Base-by-base conservation (phyloP, 1,284 basidiomycete genomes). In the Moesziomyces antarcticus region DNA sequence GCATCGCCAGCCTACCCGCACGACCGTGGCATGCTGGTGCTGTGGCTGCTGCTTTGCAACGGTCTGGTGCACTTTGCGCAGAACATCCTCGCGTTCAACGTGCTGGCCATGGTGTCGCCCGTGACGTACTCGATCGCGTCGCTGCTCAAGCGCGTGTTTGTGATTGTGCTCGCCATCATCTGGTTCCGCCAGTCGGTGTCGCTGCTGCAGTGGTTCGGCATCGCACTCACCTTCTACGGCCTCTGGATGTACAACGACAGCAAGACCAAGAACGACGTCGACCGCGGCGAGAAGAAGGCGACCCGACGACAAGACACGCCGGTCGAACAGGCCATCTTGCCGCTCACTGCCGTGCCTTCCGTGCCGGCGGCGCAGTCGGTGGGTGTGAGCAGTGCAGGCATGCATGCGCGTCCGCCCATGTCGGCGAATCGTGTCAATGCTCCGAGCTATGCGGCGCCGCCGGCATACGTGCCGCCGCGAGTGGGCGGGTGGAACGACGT, bases 51-150 rank as follows among this genome's bases (percentile, higher is more conserved):
- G 80, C 87, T 93, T 82, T 87, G 93, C 85, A 99, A 99, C 85
- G 97, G 96, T 42, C 90, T 93, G 0, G 94, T 96, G 20, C 94
- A 99, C 85, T 99, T 97, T 84, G 91, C 90, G 1, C 97, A 99
- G 85, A 98, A 94, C 87, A 91, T 99, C 80, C 91, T 99, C 75
- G 97, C 97, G 21, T 99, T 99, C 86, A 89, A 94, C 77, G 94
- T 99, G 78, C 90, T 99, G 25, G 90, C 93, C 2, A 92, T 93
- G 37, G 97, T 95, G 1, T 98, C 95, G 9, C 97, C 96, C 7
- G 97, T 99, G 64, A 99, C 97, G 1, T 99, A 99, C 86, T 95
- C 93, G 49, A 98, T 99, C 84, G 97, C 96, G 0, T 96, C 93
- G 13, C 89, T 99, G 77, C 91, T 98, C 86, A 99, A 99, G 86